Evolutionary conservation across 257 asterid species (phyloP), one percentile per base, ranked within the genome.

Genomic region (Capsicum chinense): DNA sequence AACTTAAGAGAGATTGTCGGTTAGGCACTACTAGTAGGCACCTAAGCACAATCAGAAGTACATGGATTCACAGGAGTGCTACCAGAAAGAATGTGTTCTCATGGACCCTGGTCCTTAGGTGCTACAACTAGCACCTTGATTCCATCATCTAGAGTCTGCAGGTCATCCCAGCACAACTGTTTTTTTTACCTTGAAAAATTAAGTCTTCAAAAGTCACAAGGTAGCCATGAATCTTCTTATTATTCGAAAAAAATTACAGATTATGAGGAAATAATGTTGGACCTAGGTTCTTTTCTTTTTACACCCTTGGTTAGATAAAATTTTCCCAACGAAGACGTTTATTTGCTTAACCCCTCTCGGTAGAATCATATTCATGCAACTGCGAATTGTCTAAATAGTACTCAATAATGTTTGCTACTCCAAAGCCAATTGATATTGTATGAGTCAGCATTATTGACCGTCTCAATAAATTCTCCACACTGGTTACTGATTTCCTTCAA

Each of bases 121-220:
- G 56, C 79, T 70, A 70, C 79, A 17, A 47, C n/a, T 21, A 48
- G 6, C 58, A 73, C 1, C 80, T n/a, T 73, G 80, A 50, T 16
- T 47, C 58, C 59, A 73, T 73, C 59, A 70, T 73, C 56, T 10
- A 73, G 42, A 47, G 39, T 73, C 80, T 73, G 39, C 80, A 73
- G 19, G 42, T 47, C 42, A 73, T 47, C 59, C 42, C 56, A 71
- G 58, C 37, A n/a, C 58, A 73, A 47, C 15, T 71, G 54, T 44
- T n/a, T 19, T 8, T 71, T 16, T 73, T 73, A 7, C 17, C 16
- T 10, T 47, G 39, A 71, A n/a, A 70, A n/a, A 71, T 5, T 47
- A 47, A 17, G 3, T 73, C 58, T 67, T 47, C 42, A 19, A 73
- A 73, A 19, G 39, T 73, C 42, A 11, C 6, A 73, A 67, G 13